Percentiles rank a stretch among this genome's conserved stretches.
These are phyloP conservation scores for Linum trigynum DNA, from an alignment of 345 rosid genomes.

Conservation along the genomic window DNA sequence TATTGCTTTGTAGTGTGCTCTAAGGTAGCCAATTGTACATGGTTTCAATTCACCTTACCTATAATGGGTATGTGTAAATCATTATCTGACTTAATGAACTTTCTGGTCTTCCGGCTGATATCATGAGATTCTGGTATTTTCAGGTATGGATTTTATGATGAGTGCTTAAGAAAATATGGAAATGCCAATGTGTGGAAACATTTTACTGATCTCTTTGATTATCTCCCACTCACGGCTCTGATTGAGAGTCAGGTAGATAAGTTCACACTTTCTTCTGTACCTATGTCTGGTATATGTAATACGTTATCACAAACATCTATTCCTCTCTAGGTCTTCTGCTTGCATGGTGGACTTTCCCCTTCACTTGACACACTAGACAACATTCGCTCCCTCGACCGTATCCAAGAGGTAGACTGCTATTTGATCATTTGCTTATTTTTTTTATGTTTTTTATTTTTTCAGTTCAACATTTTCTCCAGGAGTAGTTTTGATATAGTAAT, in stretches of 20 bases:
- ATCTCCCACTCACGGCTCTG: constrained; percentile 26
- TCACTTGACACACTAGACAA: constrained; percentile 30
- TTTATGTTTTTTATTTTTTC: not conserved
- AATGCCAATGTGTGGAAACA: constrained; percentile 32
- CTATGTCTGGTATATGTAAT: not conserved
- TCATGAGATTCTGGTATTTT: not conserved
- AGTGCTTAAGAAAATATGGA: constrained; percentile 29
- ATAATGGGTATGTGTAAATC: not conserved
- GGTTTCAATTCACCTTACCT: not conserved
- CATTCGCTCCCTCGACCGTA: constrained; percentile 26
- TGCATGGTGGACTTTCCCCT: constrained; percentile 34
- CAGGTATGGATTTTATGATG: constrained; percentile 34
- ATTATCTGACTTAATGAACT: not conserved
- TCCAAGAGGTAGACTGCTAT: constrained; percentile 22
- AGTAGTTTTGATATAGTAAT: not conserved
- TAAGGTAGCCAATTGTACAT: no score
- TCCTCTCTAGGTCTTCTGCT: constrained; percentile 19
- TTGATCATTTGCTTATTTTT: not conserved
- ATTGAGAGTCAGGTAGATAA: constrained; percentile 25
- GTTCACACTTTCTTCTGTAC: not conserved
- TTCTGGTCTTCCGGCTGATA: not conserved
- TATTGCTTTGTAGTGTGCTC: no score
- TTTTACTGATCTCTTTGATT: constrained; percentile 34
- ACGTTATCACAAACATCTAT: constrained; percentile 7
- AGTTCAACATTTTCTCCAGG: not conserved